Base-by-base conservation (phyloP, 75 land plant species). In the Cryptomeria japonica region DNA sequence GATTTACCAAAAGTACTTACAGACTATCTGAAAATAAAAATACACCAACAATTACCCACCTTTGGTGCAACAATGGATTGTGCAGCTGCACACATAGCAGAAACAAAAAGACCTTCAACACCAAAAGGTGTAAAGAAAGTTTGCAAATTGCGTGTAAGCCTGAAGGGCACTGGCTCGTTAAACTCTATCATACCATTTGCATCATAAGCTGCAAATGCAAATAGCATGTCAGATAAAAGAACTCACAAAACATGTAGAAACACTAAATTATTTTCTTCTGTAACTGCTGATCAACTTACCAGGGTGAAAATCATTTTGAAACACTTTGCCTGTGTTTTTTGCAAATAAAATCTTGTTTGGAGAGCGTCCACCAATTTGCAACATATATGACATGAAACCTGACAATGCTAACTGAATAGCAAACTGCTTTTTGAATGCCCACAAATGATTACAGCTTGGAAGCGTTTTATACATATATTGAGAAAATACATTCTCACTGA, bases 391-490 rank as follows among this genome's bases (percentile, higher is more conserved):
- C 94, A 98, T 95, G 87, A 98, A 97, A 70, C 99, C 96, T 31
- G 99, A 98, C 41, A 98, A 94, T 39, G 99, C 99, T 85, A 98
- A 83, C 89, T 98, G 99, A 87, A 95, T 90, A 44, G 99, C 97
- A 93, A 98, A 98, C 91, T 98, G 99, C 94, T 98, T 98, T 90
- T 97, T 98, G 87, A 97, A 98, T 85, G 98, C 94, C 99, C 99
- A 98, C 73, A 97, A 90, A 89, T 98, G 98, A 87, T 97, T 95
- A 47, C 96, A 97, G 88, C 92, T 98, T n/a, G 97, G 94, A 86
- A 98, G 92, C 9, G 99, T 98, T 90, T 98, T 98, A 87, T 98
- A 97, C 99, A 98, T 98, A 90, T 93, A 98, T 89, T 98, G 99
- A 18, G 99, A 97, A 72, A 98, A 96, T 14, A 98, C 97, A 88